Evolutionary conservation across 208 protist genomes (phyloP).

Genomic region (Wallacemonas rigidus): DNA sequence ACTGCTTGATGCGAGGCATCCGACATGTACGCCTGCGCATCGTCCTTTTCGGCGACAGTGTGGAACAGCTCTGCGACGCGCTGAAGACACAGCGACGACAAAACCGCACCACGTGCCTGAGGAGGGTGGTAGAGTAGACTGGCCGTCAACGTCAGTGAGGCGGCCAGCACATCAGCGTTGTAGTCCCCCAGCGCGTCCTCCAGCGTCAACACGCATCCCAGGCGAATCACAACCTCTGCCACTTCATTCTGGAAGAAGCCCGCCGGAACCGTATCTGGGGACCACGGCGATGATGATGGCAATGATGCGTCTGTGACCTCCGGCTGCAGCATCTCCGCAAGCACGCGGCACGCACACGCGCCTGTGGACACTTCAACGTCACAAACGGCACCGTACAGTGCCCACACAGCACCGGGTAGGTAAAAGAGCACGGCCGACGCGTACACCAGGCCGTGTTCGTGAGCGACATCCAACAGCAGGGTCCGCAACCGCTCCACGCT

Average conservation of each 20-base stretch:
- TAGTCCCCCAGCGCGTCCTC: slow-evolving; percentile 46
- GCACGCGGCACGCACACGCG: slow-evolving; percentile 1
- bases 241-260: slow-evolving; percentile 27
- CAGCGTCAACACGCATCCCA: slow-evolving; percentile 33
- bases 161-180: slow-evolving; percentile 30
- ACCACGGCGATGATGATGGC: not conserved
- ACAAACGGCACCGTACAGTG: slow-evolving; percentile 12
- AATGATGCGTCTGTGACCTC: no score
- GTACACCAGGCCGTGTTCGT: not conserved
- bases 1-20: not conserved
- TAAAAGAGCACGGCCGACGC: slow-evolving; percentile 5
- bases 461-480: not conserved
- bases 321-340: not conserved
- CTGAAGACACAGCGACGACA: slow-evolving; percentile 31
- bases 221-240: slow-evolving; percentile 24
- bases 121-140: slow-evolving; percentile 23
- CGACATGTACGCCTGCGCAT: slow-evolving; percentile 11
- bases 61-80: slow-evolving; percentile 20
- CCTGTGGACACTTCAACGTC: slow-evolving; percentile 21
- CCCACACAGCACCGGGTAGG: slow-evolving; percentile 18
- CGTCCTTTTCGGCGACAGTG: slow-evolving; percentile 23
- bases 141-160: slow-evolving; percentile 24
- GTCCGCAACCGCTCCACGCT: slow-evolving; percentile 13
- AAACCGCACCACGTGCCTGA: slow-evolving; percentile 18
- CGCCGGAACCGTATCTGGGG: not conserved